Conservation (phyloP, 805 yeast genomes). For the Schwanniomyces polymorphus region DNA sequence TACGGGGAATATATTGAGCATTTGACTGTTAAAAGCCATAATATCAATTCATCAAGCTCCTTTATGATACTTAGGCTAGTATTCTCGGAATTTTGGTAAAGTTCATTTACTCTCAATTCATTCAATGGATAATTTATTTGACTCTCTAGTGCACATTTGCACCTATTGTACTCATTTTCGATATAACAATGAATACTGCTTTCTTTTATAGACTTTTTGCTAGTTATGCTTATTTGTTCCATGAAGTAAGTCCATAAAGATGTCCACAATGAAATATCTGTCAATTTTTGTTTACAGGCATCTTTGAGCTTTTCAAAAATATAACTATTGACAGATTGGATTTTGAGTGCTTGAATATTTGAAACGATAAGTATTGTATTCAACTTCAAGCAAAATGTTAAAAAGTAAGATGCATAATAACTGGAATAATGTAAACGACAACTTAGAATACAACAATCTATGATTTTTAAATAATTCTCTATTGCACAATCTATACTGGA, state of each 20-base stretch:
- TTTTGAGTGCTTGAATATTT: not conserved
- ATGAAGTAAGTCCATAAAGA: constrained; percentile 7
- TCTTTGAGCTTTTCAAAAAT: constrained; percentile 4
- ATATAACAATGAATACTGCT: not conserved
- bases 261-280: constrained; percentile 26
- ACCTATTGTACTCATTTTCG: constrained; percentile 8
- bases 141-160: not conserved
- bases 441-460: constrained; percentile 23
- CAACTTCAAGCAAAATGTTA: constrained; percentile 28
- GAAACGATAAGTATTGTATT: constrained; percentile 1
- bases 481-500: not conserved
- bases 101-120: not conserved
- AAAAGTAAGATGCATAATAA: constrained; percentile 34
- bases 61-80: not conserved
- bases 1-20: constrained; percentile 1
- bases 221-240: not conserved
- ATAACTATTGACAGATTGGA: not conserved
- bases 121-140: not conserved
- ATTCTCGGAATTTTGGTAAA: not conserved
- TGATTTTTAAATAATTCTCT: constrained; percentile 1
- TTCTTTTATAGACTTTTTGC: not conserved
- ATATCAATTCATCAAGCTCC: not conserved
- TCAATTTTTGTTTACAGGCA: constrained; percentile 12
- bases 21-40: constrained; percentile 3
- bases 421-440: constrained; percentile 37